Conservation (phyloP, 345 rosid genomes). For the Aegle marmelos region DNA sequence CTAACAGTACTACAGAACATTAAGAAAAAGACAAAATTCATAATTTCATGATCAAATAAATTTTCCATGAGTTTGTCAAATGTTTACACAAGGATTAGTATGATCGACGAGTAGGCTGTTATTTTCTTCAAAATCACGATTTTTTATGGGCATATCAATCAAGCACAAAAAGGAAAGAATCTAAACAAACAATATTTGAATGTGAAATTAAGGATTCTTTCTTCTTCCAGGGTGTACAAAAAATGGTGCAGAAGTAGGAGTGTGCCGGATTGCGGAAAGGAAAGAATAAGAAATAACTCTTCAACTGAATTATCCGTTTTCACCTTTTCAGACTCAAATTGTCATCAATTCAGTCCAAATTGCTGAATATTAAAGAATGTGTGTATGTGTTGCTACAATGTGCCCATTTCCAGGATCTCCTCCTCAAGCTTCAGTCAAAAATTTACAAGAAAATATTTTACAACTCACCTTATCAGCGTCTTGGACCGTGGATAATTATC, state of each 20-base stretch:
- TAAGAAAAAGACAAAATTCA: neutral
- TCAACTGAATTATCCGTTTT: neutral
- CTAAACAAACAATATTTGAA: no score
- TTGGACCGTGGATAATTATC: constrained; percentile 2
- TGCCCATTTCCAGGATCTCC: neutral
- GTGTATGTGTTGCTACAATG: neutral
- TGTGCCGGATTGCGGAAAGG: neutral
- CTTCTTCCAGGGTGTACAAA: neutral
- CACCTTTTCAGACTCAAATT: neutral
- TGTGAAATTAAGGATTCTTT: neutral
- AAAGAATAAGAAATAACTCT: neutral
- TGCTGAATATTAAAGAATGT: neutral
- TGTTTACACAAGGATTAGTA: neutral
- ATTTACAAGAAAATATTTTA: neutral
- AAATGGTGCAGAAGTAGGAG: neutral
- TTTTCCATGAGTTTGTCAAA: neutral
- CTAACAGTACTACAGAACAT: neutral
- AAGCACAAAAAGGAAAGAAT: neutral
- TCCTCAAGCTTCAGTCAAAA: neutral
- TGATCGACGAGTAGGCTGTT: neutral
- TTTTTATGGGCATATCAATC: neutral
- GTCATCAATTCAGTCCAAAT: neutral
- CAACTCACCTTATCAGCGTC: neutral
- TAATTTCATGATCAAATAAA: neutral
- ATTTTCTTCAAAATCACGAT: constrained; percentile 4